These are phyloP conservation scores for Datura wrightii DNA, from an alignment of 257 asterid genomes.

Conservation along the genomic window DNA sequence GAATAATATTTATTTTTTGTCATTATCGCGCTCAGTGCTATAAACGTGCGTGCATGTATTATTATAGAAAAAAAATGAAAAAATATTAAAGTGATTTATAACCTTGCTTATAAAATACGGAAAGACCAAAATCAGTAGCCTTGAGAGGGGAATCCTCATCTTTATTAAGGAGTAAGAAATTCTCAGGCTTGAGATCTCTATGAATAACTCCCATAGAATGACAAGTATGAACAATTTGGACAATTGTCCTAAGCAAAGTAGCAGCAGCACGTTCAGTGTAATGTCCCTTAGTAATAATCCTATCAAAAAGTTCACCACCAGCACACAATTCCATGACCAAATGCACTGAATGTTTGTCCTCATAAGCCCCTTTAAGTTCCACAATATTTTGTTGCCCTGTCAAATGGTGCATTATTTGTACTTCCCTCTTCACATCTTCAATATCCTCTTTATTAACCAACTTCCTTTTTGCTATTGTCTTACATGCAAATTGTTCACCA, in stretches of 20 bases:
- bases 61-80: not conserved
- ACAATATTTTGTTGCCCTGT: constrained; percentile 83
- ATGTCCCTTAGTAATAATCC: constrained; percentile 85
- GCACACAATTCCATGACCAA: constrained; percentile 91
- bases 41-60: no score
- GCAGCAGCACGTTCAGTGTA: constrained; percentile 91
- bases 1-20: no score
- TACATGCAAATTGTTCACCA: constrained; percentile 84
- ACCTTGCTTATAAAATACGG: constrained; percentile 84
- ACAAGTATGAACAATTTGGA: constrained; percentile 87
- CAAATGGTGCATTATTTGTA: constrained; percentile 90
- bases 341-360: constrained; percentile 88
- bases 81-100: not conserved
- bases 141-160: constrained; percentile 82
- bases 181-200: constrained; percentile 93
- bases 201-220: constrained; percentile 94
- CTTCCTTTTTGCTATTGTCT: constrained; percentile 86
- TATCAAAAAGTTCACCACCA: constrained; percentile 94
- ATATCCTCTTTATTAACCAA: constrained; percentile 82
- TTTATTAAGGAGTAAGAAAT: constrained; percentile 76
- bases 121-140: constrained; percentile 92
- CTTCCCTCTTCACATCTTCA: constrained; percentile 88
- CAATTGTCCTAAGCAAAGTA: constrained; percentile 75
- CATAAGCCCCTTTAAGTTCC: constrained; percentile 82
- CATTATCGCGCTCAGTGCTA: no score